Base-by-base conservation (phyloP, 768 basidiomycete genomes). In the Boletus coccyginus region DNA sequence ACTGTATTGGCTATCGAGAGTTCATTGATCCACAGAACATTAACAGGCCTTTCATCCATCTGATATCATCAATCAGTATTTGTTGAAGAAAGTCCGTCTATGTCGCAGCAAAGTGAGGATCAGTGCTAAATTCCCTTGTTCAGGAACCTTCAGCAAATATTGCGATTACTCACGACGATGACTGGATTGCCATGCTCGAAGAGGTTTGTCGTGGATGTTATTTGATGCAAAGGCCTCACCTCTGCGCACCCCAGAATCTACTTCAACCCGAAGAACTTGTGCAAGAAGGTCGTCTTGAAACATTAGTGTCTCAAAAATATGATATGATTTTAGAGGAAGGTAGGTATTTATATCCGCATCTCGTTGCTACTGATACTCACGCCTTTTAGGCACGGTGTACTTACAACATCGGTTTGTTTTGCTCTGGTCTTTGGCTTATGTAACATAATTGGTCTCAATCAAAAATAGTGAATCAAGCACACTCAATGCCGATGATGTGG, bases 321-420 rank as follows among this genome's bases (percentile, higher is more conserved):
- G 31, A 48, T n/a, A 29, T 45, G 13, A 14, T 45, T 14, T 43
- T 42, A 29, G 16, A 33, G 7, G 31, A 8, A 5, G 46, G 58
- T 51, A 21, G 7, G 46, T 51, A 2, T 35, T 39, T 21, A 17
- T 38, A 16, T 32, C 19, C 16, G 8, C 5, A 5, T 38, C 8
- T 16, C 13, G 36, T 42, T 14, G 5, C 6, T 16, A 44, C 19
- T 7, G 7, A 39, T 39, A n/a, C 12, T 42, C 16, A 51, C 29
- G 17, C 3, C n/a, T 13, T 27, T 10, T n/a, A 59, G 58, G 41
- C 35, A 40, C 16, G 3, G 58, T 59, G 16, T 48, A 57, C 45
- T n/a, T 59, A 31, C 54, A 32, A 33, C 68, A 70, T 10, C 47
- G n/a, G 27, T 44, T 32, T 17, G 24, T 44, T 41, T 9, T 4